Evolutionary conservation across 106 monocot species (phyloP).

Genomic region (Cymbidium sinense): DNA sequence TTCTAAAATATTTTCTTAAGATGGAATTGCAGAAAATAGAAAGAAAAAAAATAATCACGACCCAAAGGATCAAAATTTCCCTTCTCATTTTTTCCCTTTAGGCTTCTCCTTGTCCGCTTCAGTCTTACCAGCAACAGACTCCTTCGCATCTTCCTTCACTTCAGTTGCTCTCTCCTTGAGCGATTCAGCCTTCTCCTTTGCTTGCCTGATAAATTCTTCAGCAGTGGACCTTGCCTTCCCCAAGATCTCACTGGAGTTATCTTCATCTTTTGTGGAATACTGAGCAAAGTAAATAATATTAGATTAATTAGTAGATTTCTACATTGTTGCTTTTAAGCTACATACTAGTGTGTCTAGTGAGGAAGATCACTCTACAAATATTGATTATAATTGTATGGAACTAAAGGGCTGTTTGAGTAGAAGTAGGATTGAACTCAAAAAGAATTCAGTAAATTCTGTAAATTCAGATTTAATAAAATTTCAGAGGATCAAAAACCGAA

Average conservation of each 20-base stretch:
- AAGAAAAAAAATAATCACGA: background rate
- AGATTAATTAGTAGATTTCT: too few species aligned
- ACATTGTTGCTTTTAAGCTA: too few species aligned
- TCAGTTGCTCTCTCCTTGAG: conserved; percentile 15
- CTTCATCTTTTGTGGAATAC: conserved; percentile 15
- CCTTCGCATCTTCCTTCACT: conserved; percentile 24
- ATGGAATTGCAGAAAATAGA: background rate
- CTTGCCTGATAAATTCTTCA: conserved; percentile 37
- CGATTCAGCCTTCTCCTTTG: conserved; percentile 32
- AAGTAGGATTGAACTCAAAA: too few species aligned
- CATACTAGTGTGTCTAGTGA: too few species aligned
- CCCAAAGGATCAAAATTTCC: conserved; percentile 22
- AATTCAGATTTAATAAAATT: too few species aligned
- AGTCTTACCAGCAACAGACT: conserved; percentile 17
- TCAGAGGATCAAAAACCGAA: too few species aligned
- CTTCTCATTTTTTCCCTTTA: conserved; percentile 27
- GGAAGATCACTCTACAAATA: too few species aligned
- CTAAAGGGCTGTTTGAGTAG: too few species aligned
- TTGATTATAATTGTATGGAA: too few species aligned
- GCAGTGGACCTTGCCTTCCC: conserved; percentile 45
- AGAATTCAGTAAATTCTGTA: too few species aligned
- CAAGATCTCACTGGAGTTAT: conserved; percentile 1
- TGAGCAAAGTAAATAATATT: background rate
- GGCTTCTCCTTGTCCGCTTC: conserved; percentile 19
- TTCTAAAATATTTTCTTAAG: too few species aligned